These are phyloP conservation scores for Obba rivulosa DNA, from an alignment of 768 basidiomycete genomes.

Conservation along the genomic window DNA sequence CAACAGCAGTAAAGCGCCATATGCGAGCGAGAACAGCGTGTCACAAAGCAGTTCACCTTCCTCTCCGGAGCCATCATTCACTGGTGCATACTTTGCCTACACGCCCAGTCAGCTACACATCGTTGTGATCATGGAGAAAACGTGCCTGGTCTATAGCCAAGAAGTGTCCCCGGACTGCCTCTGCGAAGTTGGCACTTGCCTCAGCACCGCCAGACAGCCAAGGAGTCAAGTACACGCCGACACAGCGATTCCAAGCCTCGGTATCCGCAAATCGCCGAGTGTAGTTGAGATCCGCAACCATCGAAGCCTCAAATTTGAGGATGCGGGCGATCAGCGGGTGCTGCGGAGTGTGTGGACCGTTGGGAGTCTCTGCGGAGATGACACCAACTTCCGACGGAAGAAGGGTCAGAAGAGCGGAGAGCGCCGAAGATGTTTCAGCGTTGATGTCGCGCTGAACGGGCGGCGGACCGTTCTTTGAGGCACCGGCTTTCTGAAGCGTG, in stretches of 20 bases:
- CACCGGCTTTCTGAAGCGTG: constrained; percentile 79
- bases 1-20: constrained; percentile 88
- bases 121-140: constrained; percentile 9
- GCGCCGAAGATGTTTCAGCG: constrained; percentile 52
- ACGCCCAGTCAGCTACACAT: neutral
- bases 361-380: constrained; percentile 37
- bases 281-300: constrained; percentile 75
- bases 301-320: constrained; percentile 65
- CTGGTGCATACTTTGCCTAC: constrained; percentile 55
- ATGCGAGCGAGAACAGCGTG: constrained; percentile 92
- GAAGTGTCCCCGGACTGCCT: constrained; percentile 68
- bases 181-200: constrained; percentile 45
- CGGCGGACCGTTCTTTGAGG: constrained; percentile 67
- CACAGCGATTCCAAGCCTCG: constrained; percentile 60
- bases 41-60: constrained; percentile 89
- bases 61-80: constrained; percentile 39
- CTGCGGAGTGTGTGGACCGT: constrained; percentile 48
- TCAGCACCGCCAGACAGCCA: constrained; percentile 52
- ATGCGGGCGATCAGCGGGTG: constrained; percentile 54
- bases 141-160: constrained; percentile 66
- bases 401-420: constrained; percentile 52
- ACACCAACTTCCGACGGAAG: constrained; percentile 47
- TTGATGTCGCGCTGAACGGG: constrained; percentile 66
- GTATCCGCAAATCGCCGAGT: constrained; percentile 49
- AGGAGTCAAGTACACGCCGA: constrained; percentile 65